These are phyloP conservation scores for Dryas integrifolia DNA, from an alignment of 331 rosid genomes.

Conservation along the genomic window DNA sequence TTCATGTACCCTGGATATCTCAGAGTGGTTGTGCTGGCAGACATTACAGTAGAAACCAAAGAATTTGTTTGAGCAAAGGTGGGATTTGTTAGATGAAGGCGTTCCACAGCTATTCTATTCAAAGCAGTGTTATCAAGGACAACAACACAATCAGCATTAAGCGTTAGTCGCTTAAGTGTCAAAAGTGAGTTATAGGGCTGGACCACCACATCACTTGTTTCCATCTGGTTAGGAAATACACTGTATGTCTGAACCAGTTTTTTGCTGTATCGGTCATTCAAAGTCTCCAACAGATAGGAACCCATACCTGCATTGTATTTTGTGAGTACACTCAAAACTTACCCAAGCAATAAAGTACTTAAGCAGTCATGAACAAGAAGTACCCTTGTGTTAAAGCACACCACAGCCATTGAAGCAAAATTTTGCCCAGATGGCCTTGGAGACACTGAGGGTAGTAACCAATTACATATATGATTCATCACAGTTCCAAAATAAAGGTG, in stretches of 20 bases:
- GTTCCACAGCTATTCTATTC: conserved; percentile 94
- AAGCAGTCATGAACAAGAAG: background rate
- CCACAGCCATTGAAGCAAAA: background rate
- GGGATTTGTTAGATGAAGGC: conserved; percentile 93
- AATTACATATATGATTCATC: background rate
- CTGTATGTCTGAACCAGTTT: conserved; percentile 96
- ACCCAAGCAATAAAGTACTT: conserved; percentile 4
- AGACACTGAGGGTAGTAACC: background rate
- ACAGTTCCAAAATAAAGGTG: background rate
- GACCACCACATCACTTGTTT: conserved; percentile 98
- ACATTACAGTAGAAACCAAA: conserved; percentile 95
- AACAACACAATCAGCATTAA: conserved; percentile 97
- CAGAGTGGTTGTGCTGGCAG: conserved; percentile 96
- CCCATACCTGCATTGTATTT: conserved; percentile 76
- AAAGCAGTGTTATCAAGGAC: conserved; percentile 98
- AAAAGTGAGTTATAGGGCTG: conserved; percentile 97
- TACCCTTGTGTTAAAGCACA: background rate
- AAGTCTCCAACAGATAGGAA: conserved; percentile 88
- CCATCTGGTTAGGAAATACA: conserved; percentile 99
- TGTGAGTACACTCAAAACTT: conserved; percentile 14
- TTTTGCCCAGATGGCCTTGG: background rate
- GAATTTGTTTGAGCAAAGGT: conserved; percentile 97
- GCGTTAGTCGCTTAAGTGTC: conserved; percentile 88
- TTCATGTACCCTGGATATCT: conserved; percentile 99
- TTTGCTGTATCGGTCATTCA: conserved; percentile 98